Evolutionary conservation across 768 basidiomycete genomes (phyloP).

Genomic region (Clathrus columnatus): DNA sequence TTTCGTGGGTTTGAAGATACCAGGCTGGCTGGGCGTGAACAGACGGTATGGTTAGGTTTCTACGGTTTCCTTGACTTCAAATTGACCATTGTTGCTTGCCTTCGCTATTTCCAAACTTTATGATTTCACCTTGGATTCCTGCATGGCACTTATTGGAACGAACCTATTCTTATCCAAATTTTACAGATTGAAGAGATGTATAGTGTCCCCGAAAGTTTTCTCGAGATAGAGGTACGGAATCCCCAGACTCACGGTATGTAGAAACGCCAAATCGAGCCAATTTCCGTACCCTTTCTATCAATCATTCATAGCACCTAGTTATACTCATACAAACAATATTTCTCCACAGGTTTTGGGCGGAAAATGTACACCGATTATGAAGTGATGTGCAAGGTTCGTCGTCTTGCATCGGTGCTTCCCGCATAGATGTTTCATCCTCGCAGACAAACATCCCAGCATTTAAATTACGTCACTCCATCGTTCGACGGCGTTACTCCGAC

Average conservation of each 20-base stretch:
- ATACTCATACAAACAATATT: background rate
- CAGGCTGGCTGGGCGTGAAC: slow-evolving; percentile 28
- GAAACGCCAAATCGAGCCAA: background rate
- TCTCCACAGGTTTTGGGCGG: slow-evolving; percentile 70
- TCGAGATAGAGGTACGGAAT: slow-evolving; percentile 95
- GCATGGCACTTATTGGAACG: slow-evolving; percentile 18
- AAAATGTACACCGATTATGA: slow-evolving; percentile 99
- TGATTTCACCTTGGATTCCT: slow-evolving; percentile 17
- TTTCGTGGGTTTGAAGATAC: slow-evolving; percentile 34
- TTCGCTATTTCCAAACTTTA: slow-evolving; percentile 3
- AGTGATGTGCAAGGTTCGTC: slow-evolving; percentile 85
- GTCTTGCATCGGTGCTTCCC: background rate
- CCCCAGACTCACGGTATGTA: slow-evolving; percentile 89
- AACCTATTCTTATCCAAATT: slow-evolving; percentile 20
- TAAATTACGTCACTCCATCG: slow-evolving; percentile 88
- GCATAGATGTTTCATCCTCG: background rate
- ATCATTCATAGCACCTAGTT: background rate
- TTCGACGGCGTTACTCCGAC: slow-evolving; percentile 83
- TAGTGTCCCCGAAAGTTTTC: slow-evolving; percentile 89
- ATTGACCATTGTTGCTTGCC: slow-evolving; percentile 8
- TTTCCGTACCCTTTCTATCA: background rate
- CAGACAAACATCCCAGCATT: slow-evolving; percentile 99
- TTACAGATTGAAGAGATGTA: slow-evolving; percentile 96
- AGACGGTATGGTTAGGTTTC: slow-evolving; percentile 24
- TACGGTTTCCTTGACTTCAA: background rate